These are phyloP conservation scores for Fusarium sp. DNA, from an alignment of 2,329 filamentous ascomycete genomes.

Conservation along the genomic window DNA sequence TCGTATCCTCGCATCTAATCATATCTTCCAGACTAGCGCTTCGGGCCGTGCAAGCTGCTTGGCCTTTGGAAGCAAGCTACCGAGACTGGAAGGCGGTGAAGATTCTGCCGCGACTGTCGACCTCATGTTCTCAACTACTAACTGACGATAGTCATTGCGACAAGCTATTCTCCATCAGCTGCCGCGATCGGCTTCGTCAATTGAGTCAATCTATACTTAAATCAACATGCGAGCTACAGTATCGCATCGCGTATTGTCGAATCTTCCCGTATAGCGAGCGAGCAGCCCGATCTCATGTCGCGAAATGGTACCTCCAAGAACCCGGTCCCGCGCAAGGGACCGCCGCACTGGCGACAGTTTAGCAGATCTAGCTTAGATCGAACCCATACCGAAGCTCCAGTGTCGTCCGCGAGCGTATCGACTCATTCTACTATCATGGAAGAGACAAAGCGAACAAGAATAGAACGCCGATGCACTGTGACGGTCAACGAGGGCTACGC, in stretches of 20 bases:
- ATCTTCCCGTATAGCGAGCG: conserved; percentile 38
- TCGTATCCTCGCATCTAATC: too few relatives aligned
- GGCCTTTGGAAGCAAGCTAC: neutral
- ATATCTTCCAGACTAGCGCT: too few relatives aligned
- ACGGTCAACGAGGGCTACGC: conserved; percentile 80
- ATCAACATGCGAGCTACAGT: conserved; percentile 44
- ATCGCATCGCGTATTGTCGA: conserved; percentile 34
- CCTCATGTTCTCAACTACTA: conserved; percentile 37
- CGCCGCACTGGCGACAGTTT: conserved; percentile 66
- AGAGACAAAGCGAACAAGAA: conserved; percentile 49
- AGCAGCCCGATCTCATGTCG: conserved; percentile 46
- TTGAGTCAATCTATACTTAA: conserved; percentile 20
- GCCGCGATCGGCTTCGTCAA: conserved; percentile 21
- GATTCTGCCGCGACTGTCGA: conserved; percentile 48
- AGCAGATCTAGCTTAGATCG: conserved; percentile 63
- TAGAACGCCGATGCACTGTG: conserved; percentile 66
- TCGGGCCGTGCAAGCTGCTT: too few relatives aligned
- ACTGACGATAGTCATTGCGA: conserved; percentile 25
- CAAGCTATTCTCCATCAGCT: conserved; percentile 14
- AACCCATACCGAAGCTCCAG: conserved; percentile 55
- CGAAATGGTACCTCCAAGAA: conserved; percentile 48
- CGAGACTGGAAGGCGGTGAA: conserved; percentile 48
- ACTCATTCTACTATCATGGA: conserved; percentile 63
- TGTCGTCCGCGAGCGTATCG: conserved; percentile 64
- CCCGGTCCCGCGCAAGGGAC: conserved; percentile 58